Percentiles rank a stretch among this genome's conserved stretches.
phyloP scores from a whole-genome alignment of 2,329 filamentous ascomycete species.

The Drechslera avenae region DNA sequence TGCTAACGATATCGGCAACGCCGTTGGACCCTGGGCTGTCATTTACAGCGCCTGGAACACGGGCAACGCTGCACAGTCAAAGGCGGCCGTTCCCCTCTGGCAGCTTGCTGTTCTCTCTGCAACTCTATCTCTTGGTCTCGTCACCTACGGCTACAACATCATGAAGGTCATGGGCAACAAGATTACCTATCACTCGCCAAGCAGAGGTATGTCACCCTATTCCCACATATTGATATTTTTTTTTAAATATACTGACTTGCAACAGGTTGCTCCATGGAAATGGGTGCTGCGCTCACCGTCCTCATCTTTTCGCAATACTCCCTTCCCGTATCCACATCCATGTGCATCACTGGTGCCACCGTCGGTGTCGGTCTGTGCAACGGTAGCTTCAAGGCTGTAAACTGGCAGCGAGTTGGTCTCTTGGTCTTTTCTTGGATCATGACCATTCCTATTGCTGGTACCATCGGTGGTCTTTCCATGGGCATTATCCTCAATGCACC shows the following conservation, averaged over 20 bases:
- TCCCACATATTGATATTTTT: background rate
- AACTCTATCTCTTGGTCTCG: conserved; percentile 67
- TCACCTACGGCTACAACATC: conserved; percentile 82
- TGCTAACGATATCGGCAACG: conserved; percentile 66
- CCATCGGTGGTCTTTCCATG: conserved; percentile 55
- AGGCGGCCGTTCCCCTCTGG: conserved; percentile 73
- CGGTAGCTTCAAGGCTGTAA: conserved; percentile 72
- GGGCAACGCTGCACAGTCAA: conserved; percentile 65
- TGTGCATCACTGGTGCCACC: conserved; percentile 79
- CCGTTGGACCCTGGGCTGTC: conserved; percentile 46
- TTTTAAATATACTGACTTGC: conserved; percentile 10
- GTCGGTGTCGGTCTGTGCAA: conserved; percentile 81
- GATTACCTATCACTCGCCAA: conserved; percentile 71
- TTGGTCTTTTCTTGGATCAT: conserved; percentile 70
- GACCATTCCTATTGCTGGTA: conserved; percentile 66
- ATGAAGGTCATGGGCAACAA: conserved; percentile 88
- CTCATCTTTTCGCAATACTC: conserved; percentile 76
- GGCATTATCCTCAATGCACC: conserved; percentile 63
- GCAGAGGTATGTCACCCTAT: conserved; percentile 44
- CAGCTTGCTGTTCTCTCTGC: conserved; percentile 72
- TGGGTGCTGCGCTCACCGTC: conserved; percentile 78
- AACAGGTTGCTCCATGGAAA: conserved; percentile 71
- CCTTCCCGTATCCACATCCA: conserved; percentile 70
- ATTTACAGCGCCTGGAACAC: conserved; percentile 55
- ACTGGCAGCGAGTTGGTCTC: conserved; percentile 72